These are phyloP conservation scores for Comarum palustre DNA, from an alignment of 306 rosid genomes.

Conservation along the genomic window DNA sequence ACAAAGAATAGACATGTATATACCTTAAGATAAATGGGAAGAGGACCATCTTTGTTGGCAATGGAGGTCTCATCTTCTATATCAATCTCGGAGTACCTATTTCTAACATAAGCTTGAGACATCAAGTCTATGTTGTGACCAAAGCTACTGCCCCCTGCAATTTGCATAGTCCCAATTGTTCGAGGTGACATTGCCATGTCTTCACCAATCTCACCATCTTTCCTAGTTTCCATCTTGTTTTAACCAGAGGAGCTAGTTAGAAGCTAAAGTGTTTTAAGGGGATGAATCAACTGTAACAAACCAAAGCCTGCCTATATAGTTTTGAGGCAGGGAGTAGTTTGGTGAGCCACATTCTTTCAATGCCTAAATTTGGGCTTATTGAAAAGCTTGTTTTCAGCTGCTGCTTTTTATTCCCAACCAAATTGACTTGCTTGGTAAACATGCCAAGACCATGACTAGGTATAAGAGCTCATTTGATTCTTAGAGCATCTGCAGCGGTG, in stretches of 20 bases:
- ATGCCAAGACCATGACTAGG: constrained; percentile 61
- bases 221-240: constrained; percentile 55
- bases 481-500: too few relatives aligned
- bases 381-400: constrained; percentile 25
- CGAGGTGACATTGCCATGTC: constrained; percentile 55
- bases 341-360: constrained; percentile 75
- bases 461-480: constrained; percentile 15
- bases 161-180: constrained; percentile 45
- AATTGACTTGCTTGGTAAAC: constrained; percentile 27
- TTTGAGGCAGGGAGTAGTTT: constrained; percentile 40
- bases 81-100: constrained; percentile 64
- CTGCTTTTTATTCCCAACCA: constrained; percentile 33
- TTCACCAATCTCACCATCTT: constrained; percentile 57
- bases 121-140: constrained; percentile 61
- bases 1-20: not conserved
- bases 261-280: constrained; percentile 22
- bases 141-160: constrained; percentile 59
- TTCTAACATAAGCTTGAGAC: constrained; percentile 51
- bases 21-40: constrained; percentile 77
- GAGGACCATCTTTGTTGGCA: constrained; percentile 50
- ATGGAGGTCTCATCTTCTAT: constrained; percentile 39
- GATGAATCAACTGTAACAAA: constrained; percentile 40
- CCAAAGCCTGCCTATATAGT: constrained; percentile 45
- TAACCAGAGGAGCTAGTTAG: not conserved
- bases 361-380: constrained; percentile 29